Evolutionary conservation across 148 eudicot genomes (phyloP), one percentile per base, ranked within the genome.

Genomic region (Rhododendron vialii): DNA sequence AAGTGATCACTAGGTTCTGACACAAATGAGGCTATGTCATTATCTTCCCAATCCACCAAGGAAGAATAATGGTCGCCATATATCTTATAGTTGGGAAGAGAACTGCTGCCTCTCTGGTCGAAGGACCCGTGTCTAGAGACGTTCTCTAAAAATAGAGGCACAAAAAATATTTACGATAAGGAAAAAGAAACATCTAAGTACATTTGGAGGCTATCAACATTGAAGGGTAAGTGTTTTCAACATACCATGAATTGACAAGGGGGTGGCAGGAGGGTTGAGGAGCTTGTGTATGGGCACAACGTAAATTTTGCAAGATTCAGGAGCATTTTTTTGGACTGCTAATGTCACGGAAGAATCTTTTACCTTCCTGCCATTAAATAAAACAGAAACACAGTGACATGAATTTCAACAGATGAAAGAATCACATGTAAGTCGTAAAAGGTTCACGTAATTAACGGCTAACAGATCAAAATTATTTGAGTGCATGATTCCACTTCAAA

Each of bases 291-390:
- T 89, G 2, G 95, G 90, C 85, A 96, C 92, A 74, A 94, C 88
- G 71, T 92, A 93, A 65, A 94, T 51, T 71, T 93, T 90, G 85
- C 98, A 93, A 3, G 88, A 84, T 47, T 91, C 90, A 38, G 98
- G 95, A 84, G 93, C 94, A 84, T 85, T 78, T 88, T 90, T 91
- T 47, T 92, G 80, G 78, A 96, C 90, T 50, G 87, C 57, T 82
- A 92, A 91, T 65, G 96, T 95, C 57, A 96, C 78, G 28, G 88
- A 89, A 28, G 87, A 86, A 28, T 92, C 93, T 88, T 91, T 93
- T 78, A 88, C 81, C 89, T 85, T 95, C 90, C 98, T 96, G 87
- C 35, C 6, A 85, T 30, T 14, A 47, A 75, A 61, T 59, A 14
- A 69, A 28, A 35, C 59, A 75, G 53, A 77, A 45, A 36, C 9